These are phyloP conservation scores for Dalechampia spathulata DNA, from an alignment of 441 rosid genomes.

Conservation along the genomic window DNA sequence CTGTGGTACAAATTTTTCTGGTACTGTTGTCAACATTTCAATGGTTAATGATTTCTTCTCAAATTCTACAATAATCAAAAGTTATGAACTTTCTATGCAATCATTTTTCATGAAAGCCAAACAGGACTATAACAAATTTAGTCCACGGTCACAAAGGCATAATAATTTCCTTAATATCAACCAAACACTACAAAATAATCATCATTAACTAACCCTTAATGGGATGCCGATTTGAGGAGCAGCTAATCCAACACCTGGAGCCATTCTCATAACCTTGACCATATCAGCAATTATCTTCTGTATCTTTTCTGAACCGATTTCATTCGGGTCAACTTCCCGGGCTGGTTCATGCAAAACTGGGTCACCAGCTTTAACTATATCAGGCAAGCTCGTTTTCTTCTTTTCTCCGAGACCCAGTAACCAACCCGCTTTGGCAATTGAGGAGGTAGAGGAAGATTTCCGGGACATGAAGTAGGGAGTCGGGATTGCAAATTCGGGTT, in stretches of 20 bases:
- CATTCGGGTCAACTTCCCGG: conserved; percentile 60
- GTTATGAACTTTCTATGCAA: no score
- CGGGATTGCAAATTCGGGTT: conserved; percentile 11
- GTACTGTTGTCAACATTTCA: no score
- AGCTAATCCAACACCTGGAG: conserved; percentile 95
- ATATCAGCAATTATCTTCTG: conserved; percentile 80
- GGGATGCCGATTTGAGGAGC: conserved; percentile 96
- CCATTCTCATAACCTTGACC: conserved; percentile 65
- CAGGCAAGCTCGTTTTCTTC: conserved; percentile 48
- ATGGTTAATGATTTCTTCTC: no score
- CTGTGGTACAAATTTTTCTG: no score
- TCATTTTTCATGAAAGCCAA: no score
- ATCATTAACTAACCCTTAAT: conserved; percentile 35
- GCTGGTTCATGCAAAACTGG: conserved; percentile 85
- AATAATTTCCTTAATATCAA: neutral
- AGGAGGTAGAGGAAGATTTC: conserved; percentile 29
- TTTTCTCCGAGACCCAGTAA: conserved; percentile 65
- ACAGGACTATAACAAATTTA: no score
- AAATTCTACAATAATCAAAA: no score
- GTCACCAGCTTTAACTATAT: conserved; percentile 76
- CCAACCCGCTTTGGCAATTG: conserved; percentile 76
- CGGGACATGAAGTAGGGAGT: conserved; percentile 11
- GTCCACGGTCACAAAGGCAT: no score
- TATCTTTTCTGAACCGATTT: conserved; percentile 69
- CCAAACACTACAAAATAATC: neutral